A percentile compares a stretch with the other conserved stretches of the same genome.
Evolutionary conservation across 768 basidiomycete species (phyloP).

Genomic region (Hortiboletus flavorubellus): DNA sequence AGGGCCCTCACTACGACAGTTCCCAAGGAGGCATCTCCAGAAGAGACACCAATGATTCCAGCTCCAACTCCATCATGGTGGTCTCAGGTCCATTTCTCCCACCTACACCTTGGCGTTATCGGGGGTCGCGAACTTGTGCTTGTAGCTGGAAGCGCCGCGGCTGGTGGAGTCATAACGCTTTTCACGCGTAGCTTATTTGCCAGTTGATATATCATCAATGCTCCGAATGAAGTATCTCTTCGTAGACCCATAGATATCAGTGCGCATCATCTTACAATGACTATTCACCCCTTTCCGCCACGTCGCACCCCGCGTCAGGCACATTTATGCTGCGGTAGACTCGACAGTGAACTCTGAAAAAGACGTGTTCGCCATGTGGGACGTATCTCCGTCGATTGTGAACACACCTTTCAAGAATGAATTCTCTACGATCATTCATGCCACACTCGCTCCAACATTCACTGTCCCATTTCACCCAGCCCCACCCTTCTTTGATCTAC

Average conservation of each 20-base stretch:
- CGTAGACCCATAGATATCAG: background rate
- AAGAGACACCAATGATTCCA: background rate
- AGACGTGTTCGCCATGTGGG: background rate
- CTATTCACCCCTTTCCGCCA: slow-evolving; percentile 4
- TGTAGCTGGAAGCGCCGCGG: slow-evolving; percentile 28
- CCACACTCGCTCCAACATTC: slow-evolving; percentile 43
- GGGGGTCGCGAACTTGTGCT: slow-evolving; percentile 24
- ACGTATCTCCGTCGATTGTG: background rate
- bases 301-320: background rate
- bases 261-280: background rate
- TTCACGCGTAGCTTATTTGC: slow-evolving; percentile 19
- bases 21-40: slow-evolving; percentile 1
- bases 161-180: slow-evolving; percentile 26
- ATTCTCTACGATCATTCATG: slow-evolving; percentile 41
- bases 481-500: slow-evolving; percentile 66
- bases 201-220: slow-evolving; percentile 12
- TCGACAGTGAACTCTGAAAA: slow-evolving; percentile 28
- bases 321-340: slow-evolving; percentile 27
- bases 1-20: background rate
- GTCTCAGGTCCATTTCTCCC: slow-evolving; percentile 7
- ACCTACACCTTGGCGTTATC: slow-evolving; percentile 9
- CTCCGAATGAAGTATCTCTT: background rate
- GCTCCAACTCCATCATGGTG: slow-evolving; percentile 4
- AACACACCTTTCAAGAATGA: slow-evolving; percentile 46
- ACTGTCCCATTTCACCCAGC: slow-evolving; percentile 60